Evolutionary conservation across 1,284 basidiomycete species (phyloP), one percentile per base, ranked within the genome.

Genomic region (Rhodotorula glutinis): DNA sequence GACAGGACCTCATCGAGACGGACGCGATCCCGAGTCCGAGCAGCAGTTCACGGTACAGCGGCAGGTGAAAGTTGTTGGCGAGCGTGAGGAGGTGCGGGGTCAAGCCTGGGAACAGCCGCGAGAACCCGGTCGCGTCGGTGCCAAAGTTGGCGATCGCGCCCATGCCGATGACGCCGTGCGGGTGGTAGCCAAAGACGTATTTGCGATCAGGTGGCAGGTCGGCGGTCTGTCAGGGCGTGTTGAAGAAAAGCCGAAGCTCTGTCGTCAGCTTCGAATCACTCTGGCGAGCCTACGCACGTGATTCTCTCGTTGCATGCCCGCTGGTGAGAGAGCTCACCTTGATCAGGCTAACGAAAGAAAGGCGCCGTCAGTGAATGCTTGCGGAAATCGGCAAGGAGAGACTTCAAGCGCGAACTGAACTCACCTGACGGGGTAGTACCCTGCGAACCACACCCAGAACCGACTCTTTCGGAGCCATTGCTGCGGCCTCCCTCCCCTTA

Each of bases 161-260:
- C 91, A 94, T 93, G 74, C 92, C 91, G 78, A 95, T 94, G 75
- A 94, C 93, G 40, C 88, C 93, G 79, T 97, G 93, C 23, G 93
- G 93, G 80, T 97, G 93, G 79, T 96, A 96, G 23, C 79, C 96
- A 80, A 99, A 98, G 29, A 98, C 84, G 80, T 98, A 98, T 38
- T 90, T 88, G 67, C 92, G 82, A 78, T 96, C 91, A 19, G 92
- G 82, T 2, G 94, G 92, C 46, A 99, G 84, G 72, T 97, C 91
- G 52, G 74, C 78, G 2, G 76, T 79, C 76, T 68, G 86, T 87
- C 4, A n/a, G n/a, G n/a, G n/a, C n/a, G n/a, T n/a, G n/a, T n/a
- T n/a, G n/a, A n/a, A n/a, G n/a, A n/a, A n/a, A n/a, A n/a, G n/a
- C n/a, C n/a, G n/a, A n/a, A n/a, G n/a, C n/a, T n/a, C n/a, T n/a